Conservation (phyloP, 148 eudicot species). For the Silene conica region DNA sequence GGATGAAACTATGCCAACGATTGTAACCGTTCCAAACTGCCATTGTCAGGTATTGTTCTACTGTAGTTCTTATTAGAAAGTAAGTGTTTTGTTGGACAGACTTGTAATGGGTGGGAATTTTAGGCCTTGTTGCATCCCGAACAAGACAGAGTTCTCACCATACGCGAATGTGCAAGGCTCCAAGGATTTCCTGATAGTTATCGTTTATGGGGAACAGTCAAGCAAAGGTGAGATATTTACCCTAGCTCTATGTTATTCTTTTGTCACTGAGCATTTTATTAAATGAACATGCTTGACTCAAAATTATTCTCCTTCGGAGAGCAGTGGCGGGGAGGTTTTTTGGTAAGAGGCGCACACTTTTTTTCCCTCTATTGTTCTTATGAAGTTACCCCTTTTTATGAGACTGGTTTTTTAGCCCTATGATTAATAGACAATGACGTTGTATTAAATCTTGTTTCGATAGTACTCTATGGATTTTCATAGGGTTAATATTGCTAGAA, state of each 20-base stretch:
- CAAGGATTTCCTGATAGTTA: slow-evolving; percentile 93
- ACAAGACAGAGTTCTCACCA: slow-evolving; percentile 74
- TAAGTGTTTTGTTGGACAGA: slow-evolving; percentile 3
- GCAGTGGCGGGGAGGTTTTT: too few relatives aligned
- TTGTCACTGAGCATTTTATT: background rate
- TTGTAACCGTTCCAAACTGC: slow-evolving; percentile 57
- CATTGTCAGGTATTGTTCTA: slow-evolving; percentile 44
- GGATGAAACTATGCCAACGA: slow-evolving; percentile 82
- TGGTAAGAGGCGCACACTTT: too few relatives aligned
- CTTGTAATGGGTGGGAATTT: slow-evolving; percentile 6
- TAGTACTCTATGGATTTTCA: too few relatives aligned
- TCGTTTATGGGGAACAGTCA: slow-evolving; percentile 75
- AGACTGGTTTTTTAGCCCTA: too few relatives aligned
- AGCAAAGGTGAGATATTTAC: slow-evolving; percentile 44
- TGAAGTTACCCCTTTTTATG: too few relatives aligned
- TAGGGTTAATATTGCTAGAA: too few relatives aligned
- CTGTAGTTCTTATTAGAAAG: background rate
- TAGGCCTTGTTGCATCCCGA: slow-evolving; percentile 82
- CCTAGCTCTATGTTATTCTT: background rate
- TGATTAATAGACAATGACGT: too few relatives aligned
- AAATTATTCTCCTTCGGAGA: too few relatives aligned
- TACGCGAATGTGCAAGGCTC: slow-evolving; percentile 87
- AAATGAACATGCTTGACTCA: background rate
- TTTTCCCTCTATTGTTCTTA: too few relatives aligned
- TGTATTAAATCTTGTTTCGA: too few relatives aligned